A percentile compares a stretch with the other conserved stretches of the same genome.
Conservation (phyloP, 129 eudicot genomes). For the Gnaphalium uliginosum region DNA sequence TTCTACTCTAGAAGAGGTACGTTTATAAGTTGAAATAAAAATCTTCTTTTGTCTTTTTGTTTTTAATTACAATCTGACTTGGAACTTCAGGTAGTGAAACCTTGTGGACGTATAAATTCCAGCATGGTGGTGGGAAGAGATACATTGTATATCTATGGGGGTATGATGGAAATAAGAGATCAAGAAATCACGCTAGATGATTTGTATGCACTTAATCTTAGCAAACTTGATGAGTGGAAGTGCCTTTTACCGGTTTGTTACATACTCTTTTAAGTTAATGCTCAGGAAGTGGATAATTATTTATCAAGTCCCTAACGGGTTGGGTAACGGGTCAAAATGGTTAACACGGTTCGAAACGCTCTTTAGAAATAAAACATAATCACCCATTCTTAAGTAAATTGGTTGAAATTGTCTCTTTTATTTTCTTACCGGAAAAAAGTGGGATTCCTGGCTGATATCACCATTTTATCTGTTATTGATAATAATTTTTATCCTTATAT, state of each 20-base stretch:
- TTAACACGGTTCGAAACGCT: background rate
- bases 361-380: background rate
- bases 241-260: slow-evolving; percentile 80
- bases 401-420: background rate
- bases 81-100: slow-evolving; percentile 70
- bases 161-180: slow-evolving; percentile 97
- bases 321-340: background rate
- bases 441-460: background rate
- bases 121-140: slow-evolving; percentile 90
- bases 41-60: background rate
- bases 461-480: slow-evolving; percentile 1
- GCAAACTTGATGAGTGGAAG: slow-evolving; percentile 98
- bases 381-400: background rate
- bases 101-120: slow-evolving; percentile 96
- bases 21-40: slow-evolving; percentile 19
- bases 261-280: slow-evolving; percentile 15
- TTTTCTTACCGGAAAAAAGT: background rate
- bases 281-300: background rate
- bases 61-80: background rate
- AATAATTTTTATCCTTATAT: slow-evolving; percentile 7
- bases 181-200: slow-evolving; percentile 94
- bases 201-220: slow-evolving; percentile 84
- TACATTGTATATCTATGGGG: slow-evolving; percentile 82
- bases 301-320: background rate
- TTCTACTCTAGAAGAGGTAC: slow-evolving; percentile 67